Conservation (phyloP, 2,329 filamentous ascomycete genomes). For the Salinomyces thailandicus region DNA sequence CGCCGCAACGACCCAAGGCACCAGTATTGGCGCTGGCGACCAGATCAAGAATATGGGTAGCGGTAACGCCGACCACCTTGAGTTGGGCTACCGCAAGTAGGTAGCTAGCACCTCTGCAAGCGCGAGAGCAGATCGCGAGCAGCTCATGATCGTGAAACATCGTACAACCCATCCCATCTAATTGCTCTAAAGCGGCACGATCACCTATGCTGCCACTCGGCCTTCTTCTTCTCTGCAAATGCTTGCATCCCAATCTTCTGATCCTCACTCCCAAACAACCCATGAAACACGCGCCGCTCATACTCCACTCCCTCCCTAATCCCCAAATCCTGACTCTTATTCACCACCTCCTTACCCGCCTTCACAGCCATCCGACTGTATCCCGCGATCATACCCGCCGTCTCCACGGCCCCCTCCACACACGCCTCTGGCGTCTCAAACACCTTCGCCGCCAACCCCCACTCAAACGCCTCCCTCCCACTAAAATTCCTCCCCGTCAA, state of each 20-base stretch:
- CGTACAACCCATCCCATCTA: no score
- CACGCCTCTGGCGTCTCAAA: conserved; percentile 73
- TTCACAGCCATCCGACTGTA: conserved; percentile 80
- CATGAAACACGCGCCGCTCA: conserved; percentile 87
- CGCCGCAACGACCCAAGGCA: conserved; percentile 17
- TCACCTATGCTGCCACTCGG: conserved; percentile 78
- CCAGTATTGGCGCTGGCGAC: conserved; percentile 14
- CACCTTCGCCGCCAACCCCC: conserved; percentile 77
- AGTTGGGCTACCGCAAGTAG: conserved; percentile 18
- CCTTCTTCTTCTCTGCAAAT: conserved; percentile 89
- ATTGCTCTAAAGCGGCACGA: neutral
- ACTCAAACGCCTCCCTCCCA: conserved; percentile 73
- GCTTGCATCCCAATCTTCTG: conserved; percentile 93
- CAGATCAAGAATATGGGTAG: conserved; percentile 22
- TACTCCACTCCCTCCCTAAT: conserved; percentile 87
- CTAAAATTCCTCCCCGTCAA: conserved; percentile 76
- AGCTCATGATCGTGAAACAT: neutral
- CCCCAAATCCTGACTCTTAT: conserved; percentile 90
- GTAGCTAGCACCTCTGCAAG: neutral
- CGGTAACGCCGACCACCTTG: conserved; percentile 23
- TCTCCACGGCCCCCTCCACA: conserved; percentile 68
- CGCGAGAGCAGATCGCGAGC: no score
- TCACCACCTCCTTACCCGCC: conserved; percentile 94
- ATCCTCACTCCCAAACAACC: conserved; percentile 84
- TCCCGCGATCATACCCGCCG: conserved; percentile 79